Percentiles rank a stretch among this genome's conserved stretches.
These are phyloP conservation scores for Septoria linicola DNA, from an alignment of 2,329 filamentous ascomycete genomes.

Conservation along the genomic window DNA sequence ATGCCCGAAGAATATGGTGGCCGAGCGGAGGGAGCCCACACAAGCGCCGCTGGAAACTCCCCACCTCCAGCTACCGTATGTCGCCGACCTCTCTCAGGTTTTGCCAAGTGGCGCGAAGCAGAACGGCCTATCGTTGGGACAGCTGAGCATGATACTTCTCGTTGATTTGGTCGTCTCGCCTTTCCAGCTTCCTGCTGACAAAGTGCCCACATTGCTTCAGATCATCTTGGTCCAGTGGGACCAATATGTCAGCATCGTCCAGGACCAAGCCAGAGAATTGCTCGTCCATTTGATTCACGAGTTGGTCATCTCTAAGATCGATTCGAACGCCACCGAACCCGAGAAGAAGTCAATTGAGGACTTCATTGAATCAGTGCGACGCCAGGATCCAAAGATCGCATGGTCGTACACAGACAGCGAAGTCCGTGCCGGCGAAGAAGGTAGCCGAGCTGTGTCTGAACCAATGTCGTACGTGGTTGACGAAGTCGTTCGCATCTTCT, in stretches of 20 bases:
- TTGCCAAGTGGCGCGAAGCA: constrained; percentile 83
- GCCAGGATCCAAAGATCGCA: constrained; percentile 78
- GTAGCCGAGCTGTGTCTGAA: constrained; percentile 73
- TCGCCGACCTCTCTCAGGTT: constrained; percentile 76
- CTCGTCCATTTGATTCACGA: constrained; percentile 96
- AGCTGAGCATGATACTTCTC: constrained; percentile 86
- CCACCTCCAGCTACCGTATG: constrained; percentile 69
- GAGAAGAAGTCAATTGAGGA: constrained; percentile 78
- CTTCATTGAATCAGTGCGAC: constrained; percentile 81
- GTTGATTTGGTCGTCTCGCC: constrained; percentile 96
- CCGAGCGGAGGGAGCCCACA: constrained; percentile 71
- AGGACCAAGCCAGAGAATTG: constrained; percentile 97
- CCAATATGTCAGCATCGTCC: constrained; percentile 90
- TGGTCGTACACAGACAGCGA: constrained; percentile 96
- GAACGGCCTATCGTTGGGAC: constrained; percentile 84
- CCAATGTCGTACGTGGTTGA: constrained; percentile 83
- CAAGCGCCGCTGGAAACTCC: constrained; percentile 70
- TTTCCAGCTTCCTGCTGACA: constrained; percentile 73
- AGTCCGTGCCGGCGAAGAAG: constrained; percentile 62
- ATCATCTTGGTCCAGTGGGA: constrained; percentile 95
- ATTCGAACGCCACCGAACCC: constrained; percentile 67
- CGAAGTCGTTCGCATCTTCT: constrained; percentile 82
- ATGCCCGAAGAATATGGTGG: constrained; percentile 94
- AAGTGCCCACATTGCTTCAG: constrained; percentile 82
- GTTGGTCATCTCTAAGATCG: constrained; percentile 75